These are phyloP conservation scores for Colletotrichum coccodes DNA, from an alignment of 2,329 filamentous ascomycete species.

Conservation along the genomic window DNA sequence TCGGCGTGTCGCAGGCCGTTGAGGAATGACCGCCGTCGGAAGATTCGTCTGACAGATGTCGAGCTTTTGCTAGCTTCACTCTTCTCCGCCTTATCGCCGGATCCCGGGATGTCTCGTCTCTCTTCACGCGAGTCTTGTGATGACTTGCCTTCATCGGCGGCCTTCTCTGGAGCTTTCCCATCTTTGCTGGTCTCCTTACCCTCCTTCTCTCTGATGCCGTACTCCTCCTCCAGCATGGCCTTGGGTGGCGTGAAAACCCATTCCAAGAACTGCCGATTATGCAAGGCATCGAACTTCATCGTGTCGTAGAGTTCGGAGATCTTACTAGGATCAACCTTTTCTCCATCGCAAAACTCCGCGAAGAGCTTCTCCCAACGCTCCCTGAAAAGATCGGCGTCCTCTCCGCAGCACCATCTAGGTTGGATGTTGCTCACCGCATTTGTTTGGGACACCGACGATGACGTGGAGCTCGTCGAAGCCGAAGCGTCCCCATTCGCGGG, in stretches of 20 bases:
- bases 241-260: constrained; percentile 95
- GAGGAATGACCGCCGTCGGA: constrained; percentile 70
- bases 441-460: constrained; percentile 66
- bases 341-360: constrained; percentile 92
- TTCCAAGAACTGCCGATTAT: constrained; percentile 95
- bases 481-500: constrained; percentile 49
- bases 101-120: constrained; percentile 45
- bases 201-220: constrained; percentile 51
- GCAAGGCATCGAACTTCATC: constrained; percentile 98
- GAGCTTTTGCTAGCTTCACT: constrained; percentile 44
- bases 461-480: constrained; percentile 49
- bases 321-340: constrained; percentile 99
- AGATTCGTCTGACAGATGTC: constrained; percentile 58
- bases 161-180: constrained; percentile 47
- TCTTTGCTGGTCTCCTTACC: constrained; percentile 42
- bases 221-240: constrained; percentile 79
- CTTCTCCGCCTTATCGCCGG: constrained; percentile 53
- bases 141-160: constrained; percentile 50
- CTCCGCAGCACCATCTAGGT: constrained; percentile 93
- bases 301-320: constrained; percentile 98
- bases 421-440: constrained; percentile 79
- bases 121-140: constrained; percentile 49
- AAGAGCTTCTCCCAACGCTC: constrained; percentile 99
- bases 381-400: constrained; percentile 93
- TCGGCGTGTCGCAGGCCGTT: constrained; percentile 62